Evolutionary conservation across 768 basidiomycete species (phyloP).

Genomic region (Leccinellum rugosiceps): DNA sequence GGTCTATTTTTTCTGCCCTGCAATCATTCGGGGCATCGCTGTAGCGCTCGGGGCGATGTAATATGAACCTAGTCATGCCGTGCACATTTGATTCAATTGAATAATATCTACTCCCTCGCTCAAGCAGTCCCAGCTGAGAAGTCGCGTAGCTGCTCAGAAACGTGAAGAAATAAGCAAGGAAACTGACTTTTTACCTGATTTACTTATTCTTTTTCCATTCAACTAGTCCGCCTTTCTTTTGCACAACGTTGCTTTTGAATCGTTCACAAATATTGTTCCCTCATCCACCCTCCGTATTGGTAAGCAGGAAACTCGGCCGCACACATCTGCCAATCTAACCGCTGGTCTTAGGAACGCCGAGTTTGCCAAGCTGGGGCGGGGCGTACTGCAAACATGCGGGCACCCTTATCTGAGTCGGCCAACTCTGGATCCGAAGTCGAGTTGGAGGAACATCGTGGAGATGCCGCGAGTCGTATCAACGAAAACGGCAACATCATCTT

Average conservation of each 20-base stretch:
- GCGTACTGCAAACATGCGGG: not conserved
- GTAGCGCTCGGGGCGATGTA: not conserved
- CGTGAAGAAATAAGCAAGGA: not conserved
- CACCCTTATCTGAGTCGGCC: not conserved
- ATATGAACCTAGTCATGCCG: not conserved
- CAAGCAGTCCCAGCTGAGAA: not conserved
- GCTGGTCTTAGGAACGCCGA: not conserved
- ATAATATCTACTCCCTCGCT: not conserved
- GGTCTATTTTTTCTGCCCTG: not conserved
- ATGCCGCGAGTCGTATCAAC: not conserved
- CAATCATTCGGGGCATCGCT: slow-evolving; percentile 5
- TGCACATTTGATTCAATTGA: not conserved
- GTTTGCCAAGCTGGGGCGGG: not conserved
- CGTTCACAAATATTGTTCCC: no score
- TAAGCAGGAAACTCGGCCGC: not conserved
- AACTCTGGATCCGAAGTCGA: not conserved
- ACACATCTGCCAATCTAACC: not conserved
- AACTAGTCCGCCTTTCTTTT: not conserved
- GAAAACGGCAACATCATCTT: not conserved
- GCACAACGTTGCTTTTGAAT: no score
- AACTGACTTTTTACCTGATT: no score
- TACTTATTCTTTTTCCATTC: not conserved
- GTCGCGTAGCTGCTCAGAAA: not conserved
- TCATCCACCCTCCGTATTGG: no score
- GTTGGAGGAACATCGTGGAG: not conserved